Evolutionary conservation across 495 filamentous ascomycete species (phyloP), one percentile per base, ranked within the genome.

Genomic region (Acidiella bohemica): DNA sequence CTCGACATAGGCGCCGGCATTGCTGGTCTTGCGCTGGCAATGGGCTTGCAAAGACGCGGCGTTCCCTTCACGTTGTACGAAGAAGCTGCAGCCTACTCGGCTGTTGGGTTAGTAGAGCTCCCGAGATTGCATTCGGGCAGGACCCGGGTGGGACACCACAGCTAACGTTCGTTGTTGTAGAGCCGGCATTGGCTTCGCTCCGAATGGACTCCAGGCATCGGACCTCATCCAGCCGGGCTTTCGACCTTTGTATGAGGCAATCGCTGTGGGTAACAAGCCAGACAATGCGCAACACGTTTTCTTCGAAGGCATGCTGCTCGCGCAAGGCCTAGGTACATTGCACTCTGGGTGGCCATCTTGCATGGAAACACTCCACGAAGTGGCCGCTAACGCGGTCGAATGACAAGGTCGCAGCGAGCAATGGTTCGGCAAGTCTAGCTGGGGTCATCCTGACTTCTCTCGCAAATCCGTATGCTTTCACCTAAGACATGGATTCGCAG

Each of bases 281-380:
- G 30, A 33, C 6, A 14, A 33, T 17, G 30, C 30, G 16, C 30
- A 33, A 17, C 17, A 14, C 8, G 30, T 33, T 18, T 33, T 33
- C 30, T 33, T 33, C 30, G 30, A 33, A 18, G 30, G 30, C 16
- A 7, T 33, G 14, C 30, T 33, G 9, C 30, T 33, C 16, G 30
- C 8, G 16, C 8, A 33, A 17, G 30, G 30, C 17, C 30, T 33
- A 6, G 30, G 30, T 33, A 11, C 25, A n/a, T 28, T 28, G 8
- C 25, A n/a, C n/a, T n/a, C 8, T 28, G 8, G 25, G 8, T 28
- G 25, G n/a, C 25, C 8, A 28, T 28, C 25, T 28, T 33, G 30
- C 10, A 10, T 33, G 30, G 16, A 14, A 11, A n/a, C n/a, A n/a
- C n/a, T n/a, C n/a, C n/a, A n/a, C n/a, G n/a, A n/a, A n/a, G n/a